Evolutionary conservation across 179 eudicot genomes (phyloP).

Genomic region (Corrigiola litoralis): DNA sequence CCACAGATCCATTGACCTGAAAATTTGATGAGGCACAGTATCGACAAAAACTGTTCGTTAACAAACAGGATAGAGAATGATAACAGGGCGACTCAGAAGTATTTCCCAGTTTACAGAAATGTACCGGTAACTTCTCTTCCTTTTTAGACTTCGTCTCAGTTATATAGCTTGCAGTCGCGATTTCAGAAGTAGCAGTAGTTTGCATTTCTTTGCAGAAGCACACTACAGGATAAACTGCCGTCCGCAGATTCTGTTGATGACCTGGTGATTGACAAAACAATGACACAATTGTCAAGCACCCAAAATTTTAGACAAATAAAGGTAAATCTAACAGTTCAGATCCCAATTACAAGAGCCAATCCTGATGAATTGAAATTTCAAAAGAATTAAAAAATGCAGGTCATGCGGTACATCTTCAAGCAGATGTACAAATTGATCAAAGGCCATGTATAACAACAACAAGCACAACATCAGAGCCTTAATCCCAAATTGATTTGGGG

Average conservation of each 20-base stretch:
- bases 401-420: neutral
- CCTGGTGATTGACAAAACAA: conserved; percentile 28
- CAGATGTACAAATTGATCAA: too few species aligned
- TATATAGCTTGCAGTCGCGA: conserved; percentile 62
- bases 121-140: conserved; percentile 36
- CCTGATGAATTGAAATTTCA: neutral
- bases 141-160: conserved; percentile 34
- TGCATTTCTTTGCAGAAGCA: conserved; percentile 64
- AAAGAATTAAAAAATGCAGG: neutral
- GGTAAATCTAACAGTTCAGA: neutral
- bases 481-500: too few species aligned
- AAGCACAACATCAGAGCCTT: too few species aligned
- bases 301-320: neutral
- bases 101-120: neutral
- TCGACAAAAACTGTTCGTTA: neutral
- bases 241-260: conserved; percentile 26
- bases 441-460: too few species aligned
- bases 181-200: conserved; percentile 48
- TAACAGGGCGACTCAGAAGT: neutral
- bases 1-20: conserved; percentile 38
- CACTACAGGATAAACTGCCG: conserved; percentile 29
- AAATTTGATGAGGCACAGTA: neutral
- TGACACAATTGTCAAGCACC: neutral
- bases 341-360: neutral
- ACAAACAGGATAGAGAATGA: neutral